Evolutionary conservation across 2,329 filamentous ascomycete genomes (phyloP).

Genomic region (Falciphora oryzae): DNA sequence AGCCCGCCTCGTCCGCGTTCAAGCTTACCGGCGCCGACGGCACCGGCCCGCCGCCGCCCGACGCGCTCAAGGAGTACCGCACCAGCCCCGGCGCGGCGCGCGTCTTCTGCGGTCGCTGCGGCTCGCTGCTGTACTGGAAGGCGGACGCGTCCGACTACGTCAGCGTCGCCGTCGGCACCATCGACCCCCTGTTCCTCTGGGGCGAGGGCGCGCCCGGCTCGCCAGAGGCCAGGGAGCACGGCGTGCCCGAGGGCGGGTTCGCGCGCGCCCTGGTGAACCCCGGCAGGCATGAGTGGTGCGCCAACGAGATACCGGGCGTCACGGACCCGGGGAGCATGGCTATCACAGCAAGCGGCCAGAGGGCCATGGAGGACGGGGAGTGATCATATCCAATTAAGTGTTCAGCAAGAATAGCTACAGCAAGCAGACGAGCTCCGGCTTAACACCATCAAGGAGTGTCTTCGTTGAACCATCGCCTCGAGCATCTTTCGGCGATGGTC

Average conservation of each 20-base stretch:
- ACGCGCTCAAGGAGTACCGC: conserved; percentile 27
- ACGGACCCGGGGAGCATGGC: conserved; percentile 29
- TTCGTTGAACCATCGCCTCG: too few relatives aligned
- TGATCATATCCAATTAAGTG: not conserved
- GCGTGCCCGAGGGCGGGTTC: conserved; percentile 23
- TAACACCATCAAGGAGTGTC: too few relatives aligned
- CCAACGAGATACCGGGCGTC: conserved; percentile 41
- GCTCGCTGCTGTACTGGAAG: conserved; percentile 43
- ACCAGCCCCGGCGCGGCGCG: conserved; percentile 35
- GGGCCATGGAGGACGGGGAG: not conserved
- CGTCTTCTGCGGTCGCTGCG: conserved; percentile 43
- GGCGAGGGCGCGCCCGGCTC: conserved; percentile 19
- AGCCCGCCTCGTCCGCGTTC: conserved; percentile 24
- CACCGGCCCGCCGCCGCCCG: conserved; percentile 21
- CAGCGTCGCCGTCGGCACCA: conserved; percentile 35
- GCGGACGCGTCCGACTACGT: conserved; percentile 22
- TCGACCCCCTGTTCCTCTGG: conserved; percentile 38
- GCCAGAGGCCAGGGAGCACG: conserved; percentile 9
- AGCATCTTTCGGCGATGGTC: too few relatives aligned
- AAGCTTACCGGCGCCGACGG: conserved; percentile 25
- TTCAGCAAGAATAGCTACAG: too few relatives aligned
- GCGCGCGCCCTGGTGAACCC: conserved; percentile 33
- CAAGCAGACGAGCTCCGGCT: too few relatives aligned
- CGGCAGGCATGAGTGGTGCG: conserved; percentile 34
- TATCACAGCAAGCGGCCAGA: not conserved